These are phyloP conservation scores for Aristolochia fimbriata DNA, from an alignment of 164 flowering plant species.

Conservation along the genomic window DNA sequence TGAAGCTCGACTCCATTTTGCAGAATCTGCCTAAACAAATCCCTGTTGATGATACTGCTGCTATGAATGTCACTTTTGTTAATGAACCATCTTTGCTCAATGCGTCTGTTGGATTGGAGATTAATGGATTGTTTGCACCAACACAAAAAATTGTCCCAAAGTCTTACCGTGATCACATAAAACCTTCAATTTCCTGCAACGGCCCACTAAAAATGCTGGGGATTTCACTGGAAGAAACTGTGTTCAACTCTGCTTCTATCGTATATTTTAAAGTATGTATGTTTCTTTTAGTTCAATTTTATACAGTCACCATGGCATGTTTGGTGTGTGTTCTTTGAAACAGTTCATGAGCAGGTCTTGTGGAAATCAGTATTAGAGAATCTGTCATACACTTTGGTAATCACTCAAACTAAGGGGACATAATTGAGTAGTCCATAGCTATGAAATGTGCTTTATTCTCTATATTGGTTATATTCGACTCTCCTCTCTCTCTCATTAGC, in stretches of 20 bases:
- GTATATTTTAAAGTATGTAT: conserved; percentile 52
- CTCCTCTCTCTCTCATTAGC: no score
- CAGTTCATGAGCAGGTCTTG: no score
- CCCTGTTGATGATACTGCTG: conserved; percentile 50
- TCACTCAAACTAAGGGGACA: no score
- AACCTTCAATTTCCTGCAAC: conserved; percentile 20
- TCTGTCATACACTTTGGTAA: no score
- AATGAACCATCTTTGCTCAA: conserved; percentile 41
- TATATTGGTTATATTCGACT: not conserved
- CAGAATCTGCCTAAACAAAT: conserved; percentile 54
- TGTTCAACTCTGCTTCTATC: conserved; percentile 55
- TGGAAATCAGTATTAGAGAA: no score
- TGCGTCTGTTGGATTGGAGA: conserved; percentile 62
- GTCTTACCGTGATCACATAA: conserved; percentile 10
- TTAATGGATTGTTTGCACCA: conserved; percentile 62
- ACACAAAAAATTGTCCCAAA: conserved; percentile 8
- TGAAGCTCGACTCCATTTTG: conserved; percentile 51
- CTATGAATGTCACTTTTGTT: conserved; percentile 62
- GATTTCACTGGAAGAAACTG: conserved; percentile 64
- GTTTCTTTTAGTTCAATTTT: not conserved
- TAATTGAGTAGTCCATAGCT: no score
- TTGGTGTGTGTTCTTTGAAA: no score
- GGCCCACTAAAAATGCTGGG: conserved; percentile 57
- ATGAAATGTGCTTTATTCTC: not conserved
- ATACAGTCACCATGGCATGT: no score